Evolutionary conservation across 306 rosid species (phyloP).

Genomic region (Pyrus betulifolia): DNA sequence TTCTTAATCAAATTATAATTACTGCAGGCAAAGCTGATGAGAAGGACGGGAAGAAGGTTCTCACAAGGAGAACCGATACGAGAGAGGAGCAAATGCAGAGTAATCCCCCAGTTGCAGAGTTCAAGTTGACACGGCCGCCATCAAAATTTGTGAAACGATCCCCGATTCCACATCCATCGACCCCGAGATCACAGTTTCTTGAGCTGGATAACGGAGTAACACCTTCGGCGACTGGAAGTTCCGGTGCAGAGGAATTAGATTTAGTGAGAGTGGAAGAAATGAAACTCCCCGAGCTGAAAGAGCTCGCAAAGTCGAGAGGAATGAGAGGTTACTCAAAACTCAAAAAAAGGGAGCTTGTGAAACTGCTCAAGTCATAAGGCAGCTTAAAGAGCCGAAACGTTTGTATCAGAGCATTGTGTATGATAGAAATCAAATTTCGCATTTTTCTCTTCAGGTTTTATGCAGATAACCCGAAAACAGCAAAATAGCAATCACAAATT

Average conservation of each 20-base stretch:
- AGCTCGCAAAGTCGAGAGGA: constrained; percentile 51
- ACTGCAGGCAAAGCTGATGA: constrained; percentile 22
- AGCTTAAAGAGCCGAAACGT: not conserved
- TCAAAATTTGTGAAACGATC: constrained; percentile 52
- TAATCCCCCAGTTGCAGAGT: constrained; percentile 10
- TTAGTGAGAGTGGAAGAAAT: constrained; percentile 26
- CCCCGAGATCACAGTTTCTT: constrained; percentile 6
- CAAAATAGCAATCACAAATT: too few species aligned
- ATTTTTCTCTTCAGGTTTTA: not conserved
- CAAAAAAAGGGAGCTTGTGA: constrained; percentile 44
- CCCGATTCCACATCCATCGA: constrained; percentile 37
- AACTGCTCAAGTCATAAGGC: constrained; percentile 17
- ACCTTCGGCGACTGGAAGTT: not conserved
- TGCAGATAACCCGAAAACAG: not conserved
- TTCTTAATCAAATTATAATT: constrained; percentile 1
- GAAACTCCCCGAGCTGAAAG: constrained; percentile 51
- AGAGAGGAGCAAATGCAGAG: constrained; percentile 8
- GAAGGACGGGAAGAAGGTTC: constrained; percentile 4
- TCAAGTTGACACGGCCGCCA: constrained; percentile 26
- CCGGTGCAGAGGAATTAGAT: constrained; percentile 14
- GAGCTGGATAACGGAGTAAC: constrained; percentile 4
- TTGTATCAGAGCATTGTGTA: not conserved
- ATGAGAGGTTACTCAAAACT: constrained; percentile 55
- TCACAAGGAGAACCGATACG: constrained; percentile 7
- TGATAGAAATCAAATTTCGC: not conserved